These are phyloP conservation scores for Tilletia caries DNA, from an alignment of 1,284 basidiomycete genomes.

Conservation along the genomic window DNA sequence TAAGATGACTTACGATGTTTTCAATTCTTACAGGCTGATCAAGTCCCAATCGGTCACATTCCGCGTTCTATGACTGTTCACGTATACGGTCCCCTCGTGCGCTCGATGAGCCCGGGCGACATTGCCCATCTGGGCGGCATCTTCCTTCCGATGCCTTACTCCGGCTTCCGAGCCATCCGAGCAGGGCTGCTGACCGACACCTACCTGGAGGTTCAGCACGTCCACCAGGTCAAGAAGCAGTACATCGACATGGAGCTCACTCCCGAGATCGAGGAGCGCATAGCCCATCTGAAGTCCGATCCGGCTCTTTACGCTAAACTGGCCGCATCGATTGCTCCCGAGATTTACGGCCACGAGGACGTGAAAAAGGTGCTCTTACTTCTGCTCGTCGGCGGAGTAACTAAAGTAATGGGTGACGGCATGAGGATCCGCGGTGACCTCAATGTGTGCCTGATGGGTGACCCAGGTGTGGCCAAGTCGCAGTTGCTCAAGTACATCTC, in stretches of 20 bases:
- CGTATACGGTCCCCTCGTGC: conserved; percentile 82
- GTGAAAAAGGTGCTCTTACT: conserved; percentile 97
- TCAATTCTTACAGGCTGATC: conserved; percentile 70
- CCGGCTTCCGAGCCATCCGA: conserved; percentile 80
- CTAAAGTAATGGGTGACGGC: conserved; percentile 89
- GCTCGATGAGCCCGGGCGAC: conserved; percentile 90
- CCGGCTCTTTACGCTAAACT: conserved; percentile 76
- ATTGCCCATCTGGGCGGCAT: conserved; percentile 86
- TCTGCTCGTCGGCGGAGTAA: conserved; percentile 90
- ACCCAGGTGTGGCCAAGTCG: conserved; percentile 98
- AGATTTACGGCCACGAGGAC: conserved; percentile 96
- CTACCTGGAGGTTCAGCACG: conserved; percentile 85
- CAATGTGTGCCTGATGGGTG: conserved; percentile 98
- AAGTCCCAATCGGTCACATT: conserved; percentile 98
- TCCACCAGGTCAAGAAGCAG: conserved; percentile 94
- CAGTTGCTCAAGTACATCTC: conserved; percentile 97
- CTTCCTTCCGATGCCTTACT: conserved; percentile 85
- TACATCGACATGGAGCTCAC: conserved; percentile 81
- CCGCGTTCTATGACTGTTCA: conserved; percentile 97
- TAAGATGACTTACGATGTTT: no score
- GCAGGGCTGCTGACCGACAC: conserved; percentile 96
- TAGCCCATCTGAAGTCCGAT: conserved; percentile 71
- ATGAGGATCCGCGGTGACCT: conserved; percentile 99
- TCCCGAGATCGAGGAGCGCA: conserved; percentile 71
- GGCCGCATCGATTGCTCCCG: conserved; percentile 78